Conservation (phyloP, 2,329 filamentous ascomycete genomes). For the Tolypocladium paradoxum region DNA sequence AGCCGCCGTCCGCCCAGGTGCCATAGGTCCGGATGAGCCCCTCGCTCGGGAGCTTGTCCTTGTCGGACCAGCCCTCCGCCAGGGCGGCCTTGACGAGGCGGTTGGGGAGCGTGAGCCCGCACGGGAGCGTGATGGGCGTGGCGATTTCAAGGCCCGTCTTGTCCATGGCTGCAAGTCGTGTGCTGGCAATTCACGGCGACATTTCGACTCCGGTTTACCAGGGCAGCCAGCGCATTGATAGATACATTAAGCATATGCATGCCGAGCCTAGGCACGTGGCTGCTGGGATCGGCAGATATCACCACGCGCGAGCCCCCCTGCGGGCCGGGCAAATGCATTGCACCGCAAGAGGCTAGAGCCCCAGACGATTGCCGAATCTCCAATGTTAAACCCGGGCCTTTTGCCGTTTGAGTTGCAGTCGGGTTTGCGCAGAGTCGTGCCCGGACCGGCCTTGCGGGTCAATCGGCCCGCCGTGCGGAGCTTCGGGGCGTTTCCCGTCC, state of each 20-base stretch:
- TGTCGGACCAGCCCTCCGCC: slow-evolving; percentile 31
- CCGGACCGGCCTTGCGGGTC: not conserved
- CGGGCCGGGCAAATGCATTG: not conserved
- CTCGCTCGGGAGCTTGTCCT: slow-evolving; percentile 30
- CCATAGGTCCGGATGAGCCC: slow-evolving; percentile 34
- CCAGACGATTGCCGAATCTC: not conserved
- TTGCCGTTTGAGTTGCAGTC: not conserved
- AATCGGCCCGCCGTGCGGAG: not conserved
- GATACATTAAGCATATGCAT: too few relatives aligned
- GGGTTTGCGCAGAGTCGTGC: not conserved
- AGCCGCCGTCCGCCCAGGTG: slow-evolving; percentile 42
- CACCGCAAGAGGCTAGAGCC: not conserved
- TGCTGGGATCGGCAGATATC: not conserved
- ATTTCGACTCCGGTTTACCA: too few relatives aligned
- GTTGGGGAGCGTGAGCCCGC: slow-evolving; percentile 45
- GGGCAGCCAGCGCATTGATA: not conserved
- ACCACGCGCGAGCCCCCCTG: not conserved
- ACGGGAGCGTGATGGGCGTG: slow-evolving; percentile 37
- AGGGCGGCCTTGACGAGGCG: slow-evolving; percentile 42
- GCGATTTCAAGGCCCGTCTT: slow-evolving; percentile 3
- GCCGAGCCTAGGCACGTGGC: not conserved
- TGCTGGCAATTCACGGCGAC: not conserved
- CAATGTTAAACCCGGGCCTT: not conserved
- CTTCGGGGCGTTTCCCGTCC: not conserved
- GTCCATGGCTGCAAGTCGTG: not conserved